Conservation (phyloP, 2,329 filamentous ascomycete genomes). For the Leptographium wingfieldii region DNA sequence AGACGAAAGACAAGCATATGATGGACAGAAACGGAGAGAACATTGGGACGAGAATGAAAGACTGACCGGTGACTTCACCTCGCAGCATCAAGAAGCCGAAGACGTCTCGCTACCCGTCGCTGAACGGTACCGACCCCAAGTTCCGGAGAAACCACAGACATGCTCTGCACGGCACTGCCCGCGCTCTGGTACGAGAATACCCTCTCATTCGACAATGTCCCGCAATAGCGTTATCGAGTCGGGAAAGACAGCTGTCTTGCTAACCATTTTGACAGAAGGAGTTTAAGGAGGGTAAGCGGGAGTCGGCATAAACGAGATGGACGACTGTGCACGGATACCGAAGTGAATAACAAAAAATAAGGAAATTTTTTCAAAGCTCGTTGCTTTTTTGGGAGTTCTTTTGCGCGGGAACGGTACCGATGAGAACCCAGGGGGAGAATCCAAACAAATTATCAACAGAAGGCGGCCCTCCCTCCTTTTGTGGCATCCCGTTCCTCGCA, state of each 20-base stretch:
- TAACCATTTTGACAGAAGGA: conserved; percentile 62
- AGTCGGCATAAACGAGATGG: conserved; percentile 18
- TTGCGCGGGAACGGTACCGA: conserved; percentile 8
- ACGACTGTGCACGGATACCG: not conserved
- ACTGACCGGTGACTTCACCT: not conserved
- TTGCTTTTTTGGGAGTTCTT: conserved; percentile 8
- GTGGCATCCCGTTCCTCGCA: not conserved
- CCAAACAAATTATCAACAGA: conserved; percentile 3
- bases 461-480: not conserved
- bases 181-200: conserved; percentile 63
- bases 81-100: conserved; percentile 99
- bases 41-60: not conserved
- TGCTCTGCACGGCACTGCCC: conserved; percentile 97
- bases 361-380: not conserved
- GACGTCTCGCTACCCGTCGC: conserved; percentile 95
- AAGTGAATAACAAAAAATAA: conserved; percentile 6
- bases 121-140: conserved; percentile 98
- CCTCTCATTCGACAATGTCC: not conserved
- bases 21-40: not conserved
- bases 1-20: not conserved
- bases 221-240: not conserved
- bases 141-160: conserved; percentile 99
- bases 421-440: conserved; percentile 2
- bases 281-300: conserved; percentile 64
- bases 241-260: conserved; percentile 2